These are phyloP conservation scores for Diaporthe citrichinensis DNA, from an alignment of 2,329 filamentous ascomycete genomes.

Conservation along the genomic window DNA sequence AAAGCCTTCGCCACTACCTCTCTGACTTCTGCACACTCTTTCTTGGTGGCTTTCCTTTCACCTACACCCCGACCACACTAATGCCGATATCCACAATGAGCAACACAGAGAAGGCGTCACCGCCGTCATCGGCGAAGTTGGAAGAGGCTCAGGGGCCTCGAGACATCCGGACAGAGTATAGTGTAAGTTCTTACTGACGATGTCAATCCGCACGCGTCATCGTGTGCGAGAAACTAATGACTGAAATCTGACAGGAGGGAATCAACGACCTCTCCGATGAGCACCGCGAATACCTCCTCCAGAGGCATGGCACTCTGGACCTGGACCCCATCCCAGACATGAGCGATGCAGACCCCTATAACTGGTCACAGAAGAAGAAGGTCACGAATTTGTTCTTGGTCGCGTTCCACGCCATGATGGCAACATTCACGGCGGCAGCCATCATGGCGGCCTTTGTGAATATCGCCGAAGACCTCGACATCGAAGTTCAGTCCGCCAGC, in stretches of 20 bases:
- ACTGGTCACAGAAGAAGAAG: conserved; percentile 70
- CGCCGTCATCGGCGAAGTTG: conserved; percentile 31
- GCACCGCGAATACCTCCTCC: conserved; percentile 64
- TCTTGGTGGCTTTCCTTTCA: neutral
- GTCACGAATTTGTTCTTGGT: conserved; percentile 65
- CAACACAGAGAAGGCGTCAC: conserved; percentile 31
- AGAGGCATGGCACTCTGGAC: conserved; percentile 66
- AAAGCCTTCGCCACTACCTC: neutral
- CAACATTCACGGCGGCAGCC: conserved; percentile 44
- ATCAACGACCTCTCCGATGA: conserved; percentile 53
- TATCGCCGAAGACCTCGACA: conserved; percentile 65
- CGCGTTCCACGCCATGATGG: conserved; percentile 65
- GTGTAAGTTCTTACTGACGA: neutral
- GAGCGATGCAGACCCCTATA: conserved; percentile 67
- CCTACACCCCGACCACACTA: neutral
- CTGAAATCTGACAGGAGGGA: conserved; percentile 25
- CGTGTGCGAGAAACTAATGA: neutral
- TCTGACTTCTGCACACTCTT: neutral
- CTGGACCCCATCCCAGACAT: conserved; percentile 66
- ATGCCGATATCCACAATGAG: conserved; percentile 28
- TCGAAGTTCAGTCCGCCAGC: conserved; percentile 62
- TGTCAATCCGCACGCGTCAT: neutral
- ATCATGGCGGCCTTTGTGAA: conserved; percentile 68
- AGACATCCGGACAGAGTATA: conserved; percentile 20
- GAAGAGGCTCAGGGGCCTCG: conserved; percentile 33